Conservation (phyloP, 257 asterid genomes). For the Cynanchum wilfordii region DNA sequence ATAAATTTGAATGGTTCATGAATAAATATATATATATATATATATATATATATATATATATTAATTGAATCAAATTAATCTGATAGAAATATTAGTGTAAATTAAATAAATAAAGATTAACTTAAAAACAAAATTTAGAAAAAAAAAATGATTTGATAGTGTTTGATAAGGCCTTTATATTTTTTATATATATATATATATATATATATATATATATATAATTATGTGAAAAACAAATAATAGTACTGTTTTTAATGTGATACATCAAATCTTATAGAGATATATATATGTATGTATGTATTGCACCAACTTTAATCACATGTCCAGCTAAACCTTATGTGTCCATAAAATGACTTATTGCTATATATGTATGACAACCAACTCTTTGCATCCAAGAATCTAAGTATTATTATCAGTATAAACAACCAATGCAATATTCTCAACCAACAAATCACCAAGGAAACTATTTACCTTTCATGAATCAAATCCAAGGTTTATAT, state of each 20-base stretch:
- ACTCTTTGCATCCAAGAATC: constrained; percentile 8
- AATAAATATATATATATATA: too few species aligned
- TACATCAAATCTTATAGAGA: constrained; percentile 3
- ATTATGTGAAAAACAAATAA: neutral
- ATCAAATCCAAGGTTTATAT: constrained; percentile 1
- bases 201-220: neutral
- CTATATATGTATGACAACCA: constrained; percentile 1
- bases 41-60: too few species aligned
- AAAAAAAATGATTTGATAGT: neutral
- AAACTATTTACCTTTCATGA: constrained; percentile 8
- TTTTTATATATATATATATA: too few species aligned
- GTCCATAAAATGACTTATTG: constrained; percentile 7
- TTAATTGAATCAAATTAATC: too few species aligned
- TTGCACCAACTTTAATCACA: constrained; percentile 19
- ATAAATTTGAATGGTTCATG: too few species aligned
- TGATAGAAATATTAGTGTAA: too few species aligned
- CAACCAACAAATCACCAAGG: constrained; percentile 14
- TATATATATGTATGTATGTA: too few species aligned
- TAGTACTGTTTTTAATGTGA: constrained; percentile 4
- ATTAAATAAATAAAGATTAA: too few species aligned
- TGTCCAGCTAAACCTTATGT: constrained; percentile 23
- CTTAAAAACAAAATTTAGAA: too few species aligned
- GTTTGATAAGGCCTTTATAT: neutral
- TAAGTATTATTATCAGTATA: neutral
- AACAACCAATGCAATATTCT: constrained; percentile 22